Evolutionary conservation across 805 yeast genomes (phyloP).

Genomic region (Yarrowia keelungensis): DNA sequence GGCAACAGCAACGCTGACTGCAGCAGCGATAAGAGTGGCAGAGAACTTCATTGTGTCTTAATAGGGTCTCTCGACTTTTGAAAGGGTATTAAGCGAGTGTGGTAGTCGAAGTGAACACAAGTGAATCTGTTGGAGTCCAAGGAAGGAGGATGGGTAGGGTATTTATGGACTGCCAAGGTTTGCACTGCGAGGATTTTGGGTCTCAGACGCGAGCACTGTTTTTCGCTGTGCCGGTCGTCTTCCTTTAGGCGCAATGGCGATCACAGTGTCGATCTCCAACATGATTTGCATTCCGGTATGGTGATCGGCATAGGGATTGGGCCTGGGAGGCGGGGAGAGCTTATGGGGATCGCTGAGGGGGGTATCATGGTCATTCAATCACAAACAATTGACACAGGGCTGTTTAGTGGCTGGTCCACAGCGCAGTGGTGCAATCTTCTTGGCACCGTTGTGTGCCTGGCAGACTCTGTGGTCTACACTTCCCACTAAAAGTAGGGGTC

Average conservation of each 20-base stretch:
- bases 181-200: constrained; percentile 2
- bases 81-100: constrained; percentile 34
- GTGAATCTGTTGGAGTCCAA: constrained; percentile 23
- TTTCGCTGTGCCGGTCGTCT: constrained; percentile 10
- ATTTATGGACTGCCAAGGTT: constrained; percentile 33
- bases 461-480: neutral
- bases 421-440: neutral
- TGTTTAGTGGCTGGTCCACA: neutral
- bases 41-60: constrained; percentile 33
- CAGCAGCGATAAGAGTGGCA: constrained; percentile 31
- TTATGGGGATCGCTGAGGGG: constrained; percentile 4
- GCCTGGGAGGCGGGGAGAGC: constrained; percentile 23
- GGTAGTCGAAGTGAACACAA: constrained; percentile 35
- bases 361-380: neutral
- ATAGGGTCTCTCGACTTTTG: constrained; percentile 28
- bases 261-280: constrained; percentile 16
- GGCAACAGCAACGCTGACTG: constrained; percentile 28
- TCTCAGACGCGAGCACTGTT: constrained; percentile 19
- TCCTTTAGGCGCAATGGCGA: constrained; percentile 36
- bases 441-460: constrained; percentile 3
- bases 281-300: constrained; percentile 32
- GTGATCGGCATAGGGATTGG: constrained; percentile 12
- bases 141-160: constrained; percentile 7
- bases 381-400: neutral
- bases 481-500: constrained; percentile 17